Base-by-base conservation (phyloP, 306 rosid species). In the Gastrolobium villosum region DNA sequence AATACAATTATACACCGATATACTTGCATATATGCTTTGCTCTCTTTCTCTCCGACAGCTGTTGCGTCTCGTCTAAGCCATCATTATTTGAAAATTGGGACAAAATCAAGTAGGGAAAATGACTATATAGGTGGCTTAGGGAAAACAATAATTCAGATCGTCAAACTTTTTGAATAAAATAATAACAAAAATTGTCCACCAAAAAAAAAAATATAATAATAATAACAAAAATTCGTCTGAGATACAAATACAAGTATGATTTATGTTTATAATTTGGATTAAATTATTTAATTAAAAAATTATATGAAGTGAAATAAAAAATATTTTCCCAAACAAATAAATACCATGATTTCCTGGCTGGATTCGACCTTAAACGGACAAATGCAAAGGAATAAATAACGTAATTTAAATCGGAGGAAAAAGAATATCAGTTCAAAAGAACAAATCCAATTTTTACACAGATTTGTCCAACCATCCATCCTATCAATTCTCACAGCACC, bases 401-500 rank as follows among this genome's bases (percentile, higher is more conserved):
- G 10, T 3, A 55, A 55, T 15, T 10, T 67, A 20, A 77, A 59
- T 56, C 8, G 6, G 10, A 49, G 10, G 8, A 55, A 79, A 10
- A 61, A 53, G 46, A 54, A 60, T 10, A 46, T 76, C 50, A 63
- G 10, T n/a, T 82, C 41, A 20, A 52, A 72, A 14, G 44, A 79
- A 79, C 53, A 53, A 71, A 61, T 75, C 60, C 26, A 54, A 67
- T 26, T 52, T 72, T 70, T 75, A 79, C 79, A 75, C 56, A 44
- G 69, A 81, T 62, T 65, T 57, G 44, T 70, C 67, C 72, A 65
- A 32, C 71, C 37, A 75, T 82, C 64, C 78, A 76, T 60, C 79
- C 88, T 37, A 77, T 66, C 74, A 74, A 75, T 65, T 81, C 82
- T 68, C 82, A 85, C 84, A 76, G 63, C 81, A 65, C 44, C 69